phyloP scores from a whole-genome alignment of 2,329 filamentous ascomycete species.

The Fusarium lateritium region DNA sequence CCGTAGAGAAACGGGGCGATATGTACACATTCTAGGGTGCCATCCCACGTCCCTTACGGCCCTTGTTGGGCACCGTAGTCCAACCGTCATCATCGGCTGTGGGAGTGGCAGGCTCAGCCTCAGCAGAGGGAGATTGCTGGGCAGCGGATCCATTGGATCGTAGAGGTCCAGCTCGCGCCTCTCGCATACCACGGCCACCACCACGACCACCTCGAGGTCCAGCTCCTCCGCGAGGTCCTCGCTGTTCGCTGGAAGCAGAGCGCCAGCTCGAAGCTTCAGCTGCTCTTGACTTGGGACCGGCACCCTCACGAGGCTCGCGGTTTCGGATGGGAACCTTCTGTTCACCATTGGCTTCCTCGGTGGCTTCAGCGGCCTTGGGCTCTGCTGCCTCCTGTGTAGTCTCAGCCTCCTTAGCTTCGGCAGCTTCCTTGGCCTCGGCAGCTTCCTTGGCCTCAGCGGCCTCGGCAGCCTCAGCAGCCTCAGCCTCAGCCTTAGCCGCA shows the following conservation, averaged over 20 bases:
- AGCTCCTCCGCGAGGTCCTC: constrained; percentile 64
- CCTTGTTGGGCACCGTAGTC: constrained; percentile 68
- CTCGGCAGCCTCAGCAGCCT: constrained; percentile 55
- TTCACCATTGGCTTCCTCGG: constrained; percentile 57
- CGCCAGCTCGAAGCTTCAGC: constrained; percentile 74
- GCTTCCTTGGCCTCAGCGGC: constrained; percentile 51
- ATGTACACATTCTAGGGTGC: constrained; percentile 54
- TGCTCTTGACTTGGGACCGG: constrained; percentile 67
- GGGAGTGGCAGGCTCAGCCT: constrained; percentile 54
- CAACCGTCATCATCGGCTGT: constrained; percentile 72
- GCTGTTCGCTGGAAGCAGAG: constrained; percentile 64
- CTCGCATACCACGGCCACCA: constrained; percentile 61
- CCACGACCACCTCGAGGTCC: constrained; percentile 61
- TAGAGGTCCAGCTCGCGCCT: constrained; percentile 57
- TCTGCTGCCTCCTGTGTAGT: constrained; percentile 48
- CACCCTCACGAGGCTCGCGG: constrained; percentile 60
- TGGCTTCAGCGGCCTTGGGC: constrained; percentile 31
- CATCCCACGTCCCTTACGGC: constrained; percentile 54
- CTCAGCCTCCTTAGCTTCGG: constrained; percentile 51
- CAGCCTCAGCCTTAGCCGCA: constrained; percentile 62
- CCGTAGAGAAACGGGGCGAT: constrained; percentile 54
- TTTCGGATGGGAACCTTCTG: constrained; percentile 62
- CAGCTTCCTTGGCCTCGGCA: constrained; percentile 50
- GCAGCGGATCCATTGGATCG: constrained; percentile 65
- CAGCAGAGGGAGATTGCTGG: constrained; percentile 54